Percentiles rank a stretch among this genome's conserved stretches.
These are phyloP conservation scores for Hortiboletus campestris DNA, from an alignment of 768 basidiomycete species.

Conservation along the genomic window DNA sequence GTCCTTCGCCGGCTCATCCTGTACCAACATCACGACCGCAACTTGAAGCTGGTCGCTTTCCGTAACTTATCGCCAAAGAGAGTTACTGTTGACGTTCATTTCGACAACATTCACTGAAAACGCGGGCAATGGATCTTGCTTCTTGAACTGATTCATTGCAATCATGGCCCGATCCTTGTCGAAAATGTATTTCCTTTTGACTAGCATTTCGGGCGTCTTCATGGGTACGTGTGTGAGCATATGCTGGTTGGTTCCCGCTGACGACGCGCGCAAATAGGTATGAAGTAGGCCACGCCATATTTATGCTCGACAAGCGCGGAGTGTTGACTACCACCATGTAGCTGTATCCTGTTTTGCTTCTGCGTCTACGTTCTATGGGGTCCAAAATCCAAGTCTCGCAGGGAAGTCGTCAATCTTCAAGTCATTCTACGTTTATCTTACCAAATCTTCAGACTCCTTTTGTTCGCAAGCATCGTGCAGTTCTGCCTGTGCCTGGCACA, in stretches of 20 bases:
- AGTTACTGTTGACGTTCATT: background rate
- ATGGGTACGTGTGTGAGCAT: conserved; percentile 10
- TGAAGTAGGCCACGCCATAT: conserved; percentile 10
- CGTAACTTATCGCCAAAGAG: background rate
- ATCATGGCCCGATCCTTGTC: conserved; percentile 2
- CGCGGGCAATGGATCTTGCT: background rate
- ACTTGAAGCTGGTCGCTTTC: too few relatives aligned
- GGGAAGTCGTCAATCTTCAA: background rate
- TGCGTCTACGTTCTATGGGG: conserved; percentile 19
- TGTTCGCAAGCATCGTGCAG: conserved; percentile 12
- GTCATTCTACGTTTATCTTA: background rate
- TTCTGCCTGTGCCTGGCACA: conserved; percentile 16
- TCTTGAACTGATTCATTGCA: background rate
- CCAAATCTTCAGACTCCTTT: conserved; percentile 3
- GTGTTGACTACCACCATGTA: background rate
- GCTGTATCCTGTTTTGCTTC: conserved; percentile 18
- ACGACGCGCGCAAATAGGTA: conserved; percentile 6
- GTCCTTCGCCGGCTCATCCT: too few relatives aligned
- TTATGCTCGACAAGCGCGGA: background rate
- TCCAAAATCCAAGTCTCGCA: background rate
- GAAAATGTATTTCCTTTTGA: conserved; percentile 9
- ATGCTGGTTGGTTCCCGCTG: background rate
- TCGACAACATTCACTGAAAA: background rate
- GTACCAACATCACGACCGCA: too few relatives aligned
- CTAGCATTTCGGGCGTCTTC: conserved; percentile 7